Conservation (phyloP, 306 rosid genomes). For the Potentilla sterilis region DNA sequence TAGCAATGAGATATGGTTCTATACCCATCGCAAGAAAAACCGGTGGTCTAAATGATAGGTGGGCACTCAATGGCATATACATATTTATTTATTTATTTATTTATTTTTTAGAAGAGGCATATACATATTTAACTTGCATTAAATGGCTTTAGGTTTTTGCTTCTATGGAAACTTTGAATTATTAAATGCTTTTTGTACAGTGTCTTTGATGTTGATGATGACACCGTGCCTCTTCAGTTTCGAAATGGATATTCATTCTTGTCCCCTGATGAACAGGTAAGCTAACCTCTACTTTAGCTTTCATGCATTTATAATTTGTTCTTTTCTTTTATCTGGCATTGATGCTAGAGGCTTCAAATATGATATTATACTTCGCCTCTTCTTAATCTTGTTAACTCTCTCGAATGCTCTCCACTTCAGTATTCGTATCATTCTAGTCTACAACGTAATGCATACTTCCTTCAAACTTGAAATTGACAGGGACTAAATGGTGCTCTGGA, state of each 20-base stretch:
- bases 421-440: constrained; percentile 1
- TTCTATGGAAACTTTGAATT: constrained; percentile 12
- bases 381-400: background rate
- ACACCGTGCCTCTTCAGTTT: constrained; percentile 62
- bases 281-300: background rate
- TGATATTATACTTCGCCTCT: constrained; percentile 1
- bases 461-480: constrained; percentile 35
- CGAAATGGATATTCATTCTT: constrained; percentile 81
- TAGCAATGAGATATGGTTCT: constrained; percentile 93
- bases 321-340: background rate
- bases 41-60: constrained; percentile 98
- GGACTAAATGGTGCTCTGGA: constrained; percentile 58
- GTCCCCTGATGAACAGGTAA: constrained; percentile 79
- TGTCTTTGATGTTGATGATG: constrained; percentile 87
- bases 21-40: constrained; percentile 91
- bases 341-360: constrained; percentile 7
- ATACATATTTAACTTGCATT: constrained; percentile 3
- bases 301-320: background rate
- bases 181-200: constrained; percentile 41
- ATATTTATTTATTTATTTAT: no score
- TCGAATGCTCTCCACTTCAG: constrained; percentile 1
- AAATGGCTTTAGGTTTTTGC: constrained; percentile 14
- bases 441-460: background rate
- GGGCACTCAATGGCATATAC: constrained; percentile 16
- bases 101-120: background rate